These are phyloP conservation scores for Pyrenula aspistea DNA, from an alignment of 495 filamentous ascomycete genomes.

Conservation along the genomic window DNA sequence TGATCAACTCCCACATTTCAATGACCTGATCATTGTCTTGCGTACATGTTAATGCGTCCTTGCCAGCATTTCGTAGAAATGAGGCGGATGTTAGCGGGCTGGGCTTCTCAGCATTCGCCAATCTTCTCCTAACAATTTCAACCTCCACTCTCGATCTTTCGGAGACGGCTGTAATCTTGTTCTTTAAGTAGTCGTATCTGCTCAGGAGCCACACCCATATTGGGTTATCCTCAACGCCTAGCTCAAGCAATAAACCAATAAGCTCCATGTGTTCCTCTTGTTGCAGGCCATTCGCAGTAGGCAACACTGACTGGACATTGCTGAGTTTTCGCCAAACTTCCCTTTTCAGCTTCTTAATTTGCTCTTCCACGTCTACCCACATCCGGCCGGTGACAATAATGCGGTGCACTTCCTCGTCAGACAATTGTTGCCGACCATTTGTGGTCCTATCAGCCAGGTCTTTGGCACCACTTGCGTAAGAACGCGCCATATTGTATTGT, in stretches of 20 bases:
- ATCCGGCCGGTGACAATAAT: conserved; percentile 85
- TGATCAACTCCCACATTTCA: conserved; percentile 81
- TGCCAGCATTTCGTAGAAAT: conserved; percentile 58
- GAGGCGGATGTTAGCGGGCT: conserved; percentile 53
- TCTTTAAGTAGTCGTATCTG: conserved; percentile 76
- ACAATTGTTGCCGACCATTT: conserved; percentile 32
- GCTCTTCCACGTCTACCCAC: conserved; percentile 81
- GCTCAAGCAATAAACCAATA: conserved; percentile 73
- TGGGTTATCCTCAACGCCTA: conserved; percentile 90
- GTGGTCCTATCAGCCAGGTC: conserved; percentile 41
- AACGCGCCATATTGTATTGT: conserved; percentile 68
- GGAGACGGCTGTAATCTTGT: conserved; percentile 63
- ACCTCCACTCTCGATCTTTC: conserved; percentile 82
- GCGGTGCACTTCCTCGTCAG: conserved; percentile 68
- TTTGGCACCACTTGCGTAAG: conserved; percentile 61
- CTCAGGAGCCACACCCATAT: conserved; percentile 92
- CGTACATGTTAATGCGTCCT: conserved; percentile 43
- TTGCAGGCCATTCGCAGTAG: conserved; percentile 23
- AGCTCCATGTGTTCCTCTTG: conserved; percentile 81
- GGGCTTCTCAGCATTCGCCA: conserved; percentile 62
- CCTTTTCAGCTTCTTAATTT: conserved; percentile 74
- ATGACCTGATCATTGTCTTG: conserved; percentile 63
- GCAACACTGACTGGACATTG: conserved; percentile 35
- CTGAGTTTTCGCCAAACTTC: conserved; percentile 75
- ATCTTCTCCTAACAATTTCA: conserved; percentile 72